These are phyloP conservation scores for Casuarina equisetifolia DNA, from an alignment of 306 rosid species.

Conservation along the genomic window DNA sequence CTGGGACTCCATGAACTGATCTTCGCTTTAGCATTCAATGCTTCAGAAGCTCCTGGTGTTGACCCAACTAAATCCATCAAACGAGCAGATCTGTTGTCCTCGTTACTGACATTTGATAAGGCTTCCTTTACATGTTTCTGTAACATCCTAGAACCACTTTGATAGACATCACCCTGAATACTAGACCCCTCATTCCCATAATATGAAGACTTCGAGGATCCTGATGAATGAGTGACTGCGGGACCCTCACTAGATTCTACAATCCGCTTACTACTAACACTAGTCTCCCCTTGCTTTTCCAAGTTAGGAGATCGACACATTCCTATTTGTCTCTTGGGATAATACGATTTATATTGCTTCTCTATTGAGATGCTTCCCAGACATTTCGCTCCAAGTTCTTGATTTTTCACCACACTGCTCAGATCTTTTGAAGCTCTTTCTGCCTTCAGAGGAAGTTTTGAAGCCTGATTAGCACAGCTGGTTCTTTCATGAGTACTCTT, in stretches of 20 bases:
- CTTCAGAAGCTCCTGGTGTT: background rate
- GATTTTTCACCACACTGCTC: slow-evolving; percentile 23
- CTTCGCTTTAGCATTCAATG: slow-evolving; percentile 8
- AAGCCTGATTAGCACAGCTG: slow-evolving; percentile 28
- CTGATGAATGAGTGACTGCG: slow-evolving; percentile 27
- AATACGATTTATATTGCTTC: slow-evolving; percentile 26
- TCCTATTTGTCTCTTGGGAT: slow-evolving; percentile 18
- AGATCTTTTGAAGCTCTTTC: slow-evolving; percentile 34
- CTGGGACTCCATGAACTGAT: slow-evolving; percentile 23
- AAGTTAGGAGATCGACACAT: slow-evolving; percentile 13
- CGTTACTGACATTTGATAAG: slow-evolving; percentile 10
- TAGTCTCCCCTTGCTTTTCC: slow-evolving; percentile 31
- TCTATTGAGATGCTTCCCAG: slow-evolving; percentile 18
- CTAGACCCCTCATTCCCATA: slow-evolving; percentile 13
- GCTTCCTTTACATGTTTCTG: slow-evolving; percentile 18
- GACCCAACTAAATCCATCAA: slow-evolving; percentile 28
- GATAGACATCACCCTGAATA: slow-evolving; percentile 24
- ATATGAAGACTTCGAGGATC: slow-evolving; percentile 27
- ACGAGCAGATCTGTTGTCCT: slow-evolving; percentile 33
- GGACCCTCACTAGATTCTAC: slow-evolving; percentile 26
- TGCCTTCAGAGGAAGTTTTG: slow-evolving; percentile 29
- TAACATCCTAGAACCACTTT: slow-evolving; percentile 16
- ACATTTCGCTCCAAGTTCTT: slow-evolving; percentile 25
- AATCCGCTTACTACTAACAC: slow-evolving; percentile 30
- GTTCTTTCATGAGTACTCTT: slow-evolving; percentile 24